A percentile compares a stretch with the other conserved stretches of the same genome.
Conservation (phyloP, 2,329 filamentous ascomycete genomes). For the Acrocalymma vagum region DNA sequence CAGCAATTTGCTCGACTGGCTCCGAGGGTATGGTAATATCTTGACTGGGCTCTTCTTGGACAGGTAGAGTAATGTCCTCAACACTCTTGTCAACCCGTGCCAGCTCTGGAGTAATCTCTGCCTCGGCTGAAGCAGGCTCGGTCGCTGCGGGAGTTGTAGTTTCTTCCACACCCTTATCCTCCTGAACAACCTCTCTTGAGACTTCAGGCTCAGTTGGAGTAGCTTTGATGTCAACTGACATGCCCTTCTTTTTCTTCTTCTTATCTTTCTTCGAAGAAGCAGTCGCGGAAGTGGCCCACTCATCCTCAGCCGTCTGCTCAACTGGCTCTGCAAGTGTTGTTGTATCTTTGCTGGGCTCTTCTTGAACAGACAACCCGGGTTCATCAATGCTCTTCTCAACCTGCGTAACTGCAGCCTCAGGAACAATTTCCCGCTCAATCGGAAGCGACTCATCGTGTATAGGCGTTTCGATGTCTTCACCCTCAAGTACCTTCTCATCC, state of each 20-base stretch:
- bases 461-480: neutral
- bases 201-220: too few relatives aligned
- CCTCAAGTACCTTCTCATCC: neutral
- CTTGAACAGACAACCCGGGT: neutral
- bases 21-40: slow-evolving; percentile 5
- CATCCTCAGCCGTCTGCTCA: slow-evolving; percentile 9
- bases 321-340: neutral
- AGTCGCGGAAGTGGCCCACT: slow-evolving; percentile 7
- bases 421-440: neutral
- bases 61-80: slow-evolving; percentile 4
- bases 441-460: neutral
- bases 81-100: too few relatives aligned
- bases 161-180: too few relatives aligned
- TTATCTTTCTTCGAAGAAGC: slow-evolving; percentile 29
- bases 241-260: slow-evolving; percentile 35
- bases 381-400: slow-evolving; percentile 9
- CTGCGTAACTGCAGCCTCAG: neutral
- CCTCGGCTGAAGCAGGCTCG: slow-evolving; percentile 1
- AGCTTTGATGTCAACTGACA: too few relatives aligned
- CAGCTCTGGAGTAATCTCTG: too few relatives aligned
- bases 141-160: too few relatives aligned
- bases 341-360: slow-evolving; percentile 4
- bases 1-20: slow-evolving; percentile 3
- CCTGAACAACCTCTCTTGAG: too few relatives aligned
- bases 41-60: slow-evolving; percentile 10